These are phyloP conservation scores for Cyberlindnera maritima DNA, from an alignment of 805 yeast genomes.

Conservation along the genomic window DNA sequence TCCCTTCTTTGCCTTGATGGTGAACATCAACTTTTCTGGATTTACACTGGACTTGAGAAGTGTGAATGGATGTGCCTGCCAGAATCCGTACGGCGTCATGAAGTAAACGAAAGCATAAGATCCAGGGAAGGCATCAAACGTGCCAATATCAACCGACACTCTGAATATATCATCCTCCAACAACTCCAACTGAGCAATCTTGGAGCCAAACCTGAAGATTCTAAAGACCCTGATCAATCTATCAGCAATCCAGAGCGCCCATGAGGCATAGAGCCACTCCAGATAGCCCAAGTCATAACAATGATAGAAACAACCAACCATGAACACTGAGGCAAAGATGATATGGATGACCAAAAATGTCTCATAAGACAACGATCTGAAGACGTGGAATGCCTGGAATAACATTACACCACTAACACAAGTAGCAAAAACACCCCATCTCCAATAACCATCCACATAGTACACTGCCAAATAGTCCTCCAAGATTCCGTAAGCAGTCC, in stretches of 20 bases:
- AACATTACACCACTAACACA: constrained; percentile 40
- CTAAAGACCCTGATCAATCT: constrained; percentile 45
- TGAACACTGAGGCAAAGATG: constrained; percentile 48
- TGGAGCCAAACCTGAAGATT: constrained; percentile 25
- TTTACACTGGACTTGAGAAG: constrained; percentile 40
- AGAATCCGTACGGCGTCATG: constrained; percentile 47
- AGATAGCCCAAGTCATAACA: constrained; percentile 50
- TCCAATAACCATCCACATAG: constrained; percentile 12
- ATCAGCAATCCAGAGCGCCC: constrained; percentile 33
- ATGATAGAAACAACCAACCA: constrained; percentile 59
- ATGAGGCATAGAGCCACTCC: constrained; percentile 45
- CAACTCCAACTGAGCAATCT: constrained; percentile 20
- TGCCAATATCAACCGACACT: constrained; percentile 41
- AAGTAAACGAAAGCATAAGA: constrained; percentile 57
- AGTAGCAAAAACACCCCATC: constrained; percentile 46
- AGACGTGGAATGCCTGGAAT: constrained; percentile 45
- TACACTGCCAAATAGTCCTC: constrained; percentile 10
- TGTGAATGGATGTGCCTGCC: constrained; percentile 79
- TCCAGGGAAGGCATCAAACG: constrained; percentile 53
- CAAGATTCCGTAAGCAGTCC: constrained; percentile 16
- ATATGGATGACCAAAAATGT: constrained; percentile 58
- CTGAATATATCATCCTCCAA: constrained; percentile 45
- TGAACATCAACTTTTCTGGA: constrained; percentile 38
- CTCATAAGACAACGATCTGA: constrained; percentile 60
- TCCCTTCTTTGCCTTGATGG: constrained; percentile 56